Conservation (phyloP, 1,284 basidiomycete genomes). For the Termitomyces sp. region DNA sequence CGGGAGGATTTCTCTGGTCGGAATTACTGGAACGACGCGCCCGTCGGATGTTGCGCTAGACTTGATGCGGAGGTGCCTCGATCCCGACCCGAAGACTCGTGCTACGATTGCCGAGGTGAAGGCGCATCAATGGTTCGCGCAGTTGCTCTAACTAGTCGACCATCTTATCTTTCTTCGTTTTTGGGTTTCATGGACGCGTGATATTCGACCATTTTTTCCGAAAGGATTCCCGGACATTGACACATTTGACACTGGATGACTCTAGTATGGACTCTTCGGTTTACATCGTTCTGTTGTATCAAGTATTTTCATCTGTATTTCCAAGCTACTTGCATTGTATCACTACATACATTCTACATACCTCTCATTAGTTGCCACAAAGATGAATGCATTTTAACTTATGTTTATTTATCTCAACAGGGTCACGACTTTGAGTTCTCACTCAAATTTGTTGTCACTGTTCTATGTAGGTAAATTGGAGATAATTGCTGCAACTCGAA, state of each 20-base stretch:
- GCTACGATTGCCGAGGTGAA: conserved; percentile 72
- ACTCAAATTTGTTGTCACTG: no score
- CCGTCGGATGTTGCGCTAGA: conserved; percentile 43
- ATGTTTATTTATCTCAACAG: no score
- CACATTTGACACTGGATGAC: background rate
- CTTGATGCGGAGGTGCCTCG: conserved; percentile 71
- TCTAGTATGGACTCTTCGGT: background rate
- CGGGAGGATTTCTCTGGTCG: conserved; percentile 43
- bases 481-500: no score
- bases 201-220: background rate
- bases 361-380: background rate
- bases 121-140: conserved; percentile 66
- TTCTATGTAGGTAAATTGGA: no score
- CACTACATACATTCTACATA: conserved; percentile 3
- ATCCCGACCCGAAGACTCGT: conserved; percentile 63
- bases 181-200: background rate
- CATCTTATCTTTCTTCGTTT: background rate
- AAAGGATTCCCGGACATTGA: background rate
- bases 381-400: background rate
- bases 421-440: no score
- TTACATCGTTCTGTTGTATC: conserved; percentile 7
- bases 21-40: conserved; percentile 26
- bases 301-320: conserved; percentile 3
- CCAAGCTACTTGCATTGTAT: conserved; percentile 4
- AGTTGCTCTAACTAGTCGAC: background rate